phyloP scores from a whole-genome alignment of 352 stramenopile species.

The Phytophthora gonapodyides region DNA sequence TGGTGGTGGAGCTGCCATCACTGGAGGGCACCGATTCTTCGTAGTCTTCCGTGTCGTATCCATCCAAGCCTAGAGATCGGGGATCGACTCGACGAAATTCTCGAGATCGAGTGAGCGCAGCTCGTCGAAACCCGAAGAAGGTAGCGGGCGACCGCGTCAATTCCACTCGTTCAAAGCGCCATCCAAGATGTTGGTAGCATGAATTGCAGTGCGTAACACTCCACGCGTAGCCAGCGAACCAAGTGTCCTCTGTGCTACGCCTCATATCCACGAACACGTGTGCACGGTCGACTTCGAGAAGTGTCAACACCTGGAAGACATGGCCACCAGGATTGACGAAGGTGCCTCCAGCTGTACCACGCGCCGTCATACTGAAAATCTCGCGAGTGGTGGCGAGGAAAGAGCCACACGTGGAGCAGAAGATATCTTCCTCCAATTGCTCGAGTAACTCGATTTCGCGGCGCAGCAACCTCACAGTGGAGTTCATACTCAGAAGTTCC shows the following conservation, averaged over 20 bases:
- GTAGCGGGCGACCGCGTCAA: constrained; percentile 29
- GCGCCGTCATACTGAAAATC: constrained; percentile 79
- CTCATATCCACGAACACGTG: constrained; percentile 51
- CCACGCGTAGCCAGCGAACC: constrained; percentile 84
- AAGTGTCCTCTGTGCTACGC: constrained; percentile 68
- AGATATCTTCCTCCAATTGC: constrained; percentile 66
- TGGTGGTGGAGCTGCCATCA: constrained; percentile 13
- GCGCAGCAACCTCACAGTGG: constrained; percentile 60
- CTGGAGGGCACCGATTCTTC: constrained; percentile 33
- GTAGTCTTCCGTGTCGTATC: constrained; percentile 30
- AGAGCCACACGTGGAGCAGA: constrained; percentile 63
- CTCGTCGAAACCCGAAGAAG: constrained; percentile 77
- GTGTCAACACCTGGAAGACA: constrained; percentile 83
- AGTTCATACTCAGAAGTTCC: constrained; percentile 63
- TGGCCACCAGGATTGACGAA: constrained; percentile 83
- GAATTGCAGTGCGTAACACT: constrained; percentile 75
- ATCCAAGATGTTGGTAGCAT: constrained; percentile 77
- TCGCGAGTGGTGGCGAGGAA: constrained; percentile 71
- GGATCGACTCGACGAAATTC: constrained; percentile 13
- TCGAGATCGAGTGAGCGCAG: constrained; percentile 44
- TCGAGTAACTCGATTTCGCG: constrained; percentile 61
- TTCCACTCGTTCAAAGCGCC: constrained; percentile 68
- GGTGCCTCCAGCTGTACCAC: constrained; percentile 57
- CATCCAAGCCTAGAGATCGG: constrained; percentile 20
- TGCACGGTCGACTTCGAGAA: constrained; percentile 52